Percentiles rank a stretch among this genome's conserved stretches.
phyloP scores from a whole-genome alignment of 495 filamentous ascomycete species.

The Neurospora pannonica region DNA sequence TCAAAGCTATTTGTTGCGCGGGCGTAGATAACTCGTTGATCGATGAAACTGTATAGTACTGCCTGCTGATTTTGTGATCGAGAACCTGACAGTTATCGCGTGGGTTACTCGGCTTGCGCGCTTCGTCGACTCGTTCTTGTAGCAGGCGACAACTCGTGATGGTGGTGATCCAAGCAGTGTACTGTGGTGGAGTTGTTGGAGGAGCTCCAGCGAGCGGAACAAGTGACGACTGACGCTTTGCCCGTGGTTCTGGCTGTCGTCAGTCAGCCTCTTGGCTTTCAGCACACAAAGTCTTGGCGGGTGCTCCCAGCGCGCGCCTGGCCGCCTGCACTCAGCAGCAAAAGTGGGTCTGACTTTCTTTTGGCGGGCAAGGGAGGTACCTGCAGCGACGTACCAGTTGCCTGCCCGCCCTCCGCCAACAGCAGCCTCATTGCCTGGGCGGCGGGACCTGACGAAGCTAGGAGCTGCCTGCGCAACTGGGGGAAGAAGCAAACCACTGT shows the following conservation, averaged over 20 bases:
- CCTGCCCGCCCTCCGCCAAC: conserved; percentile 1
- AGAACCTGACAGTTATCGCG: background rate
- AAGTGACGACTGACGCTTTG: conserved; percentile 6
- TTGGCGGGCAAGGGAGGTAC: conserved; percentile 10
- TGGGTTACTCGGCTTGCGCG: background rate
- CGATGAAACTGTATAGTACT: background rate
- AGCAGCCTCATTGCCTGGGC: background rate
- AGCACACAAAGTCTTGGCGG: conserved; percentile 14
- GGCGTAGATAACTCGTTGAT: background rate
- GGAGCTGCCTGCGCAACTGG: conserved; percentile 21
- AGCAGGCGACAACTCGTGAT: conserved; percentile 3
- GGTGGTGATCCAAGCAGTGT: conserved; percentile 3
- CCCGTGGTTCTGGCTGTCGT: conserved; percentile 7
- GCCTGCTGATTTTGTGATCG: background rate
- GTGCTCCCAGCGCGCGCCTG: background rate
- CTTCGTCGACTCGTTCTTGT: background rate
- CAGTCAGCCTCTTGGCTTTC: conserved; percentile 8
- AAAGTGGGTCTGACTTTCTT: conserved; percentile 5
- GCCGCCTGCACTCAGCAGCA: background rate
- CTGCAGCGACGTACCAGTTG: conserved; percentile 3
- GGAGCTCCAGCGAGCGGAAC: conserved; percentile 6
- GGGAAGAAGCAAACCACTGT: background rate
- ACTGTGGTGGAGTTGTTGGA: conserved; percentile 3
- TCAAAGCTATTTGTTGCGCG: background rate
- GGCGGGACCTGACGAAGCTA: conserved; percentile 23